A percentile compares a stretch with the other conserved stretches of the same genome.
phyloP scores from a whole-genome alignment of 2,329 filamentous ascomycete genomes.

The Scedosporium apiospermum region DNA sequence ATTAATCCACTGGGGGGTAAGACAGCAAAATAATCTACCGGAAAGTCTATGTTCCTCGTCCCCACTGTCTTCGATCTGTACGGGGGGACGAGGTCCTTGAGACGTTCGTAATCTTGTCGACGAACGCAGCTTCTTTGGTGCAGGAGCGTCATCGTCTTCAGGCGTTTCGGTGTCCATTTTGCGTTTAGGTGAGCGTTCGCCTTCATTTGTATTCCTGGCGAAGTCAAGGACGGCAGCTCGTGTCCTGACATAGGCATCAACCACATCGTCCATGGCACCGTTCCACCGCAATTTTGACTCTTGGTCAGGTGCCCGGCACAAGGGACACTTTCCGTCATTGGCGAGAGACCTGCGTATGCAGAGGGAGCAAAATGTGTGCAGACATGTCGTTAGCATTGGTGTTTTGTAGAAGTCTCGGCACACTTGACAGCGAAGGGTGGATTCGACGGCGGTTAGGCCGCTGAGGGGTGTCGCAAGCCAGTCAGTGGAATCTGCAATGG shows the following conservation, averaged over 20 bases:
- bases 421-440: slow-evolving; percentile 84
- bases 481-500: slow-evolving; percentile 71
- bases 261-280: slow-evolving; percentile 74
- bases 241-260: slow-evolving; percentile 64
- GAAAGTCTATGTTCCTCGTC: slow-evolving; percentile 20
- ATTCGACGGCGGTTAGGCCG: slow-evolving; percentile 63
- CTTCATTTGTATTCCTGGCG: background rate
- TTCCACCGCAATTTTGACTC: slow-evolving; percentile 79
- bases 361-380: slow-evolving; percentile 91
- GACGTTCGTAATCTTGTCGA: slow-evolving; percentile 39
- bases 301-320: slow-evolving; percentile 71
- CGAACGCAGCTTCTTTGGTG: slow-evolving; percentile 40
- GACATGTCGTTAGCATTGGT: slow-evolving; percentile 90
- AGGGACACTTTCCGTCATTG: slow-evolving; percentile 76
- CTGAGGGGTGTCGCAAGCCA: slow-evolving; percentile 66
- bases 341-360: slow-evolving; percentile 85
- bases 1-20: slow-evolving; percentile 9
- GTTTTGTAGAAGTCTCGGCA: slow-evolving; percentile 97
- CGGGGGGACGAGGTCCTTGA: slow-evolving; percentile 9
- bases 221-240: slow-evolving; percentile 26
- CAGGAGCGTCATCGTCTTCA: slow-evolving; percentile 12
- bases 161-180: slow-evolving; percentile 27
- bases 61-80: slow-evolving; percentile 11
- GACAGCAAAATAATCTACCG: background rate
- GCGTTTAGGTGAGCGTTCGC: slow-evolving; percentile 37